Percentiles rank a stretch among this genome's conserved stretches.
phyloP scores from a whole-genome alignment of 768 basidiomycete genomes.

The Macrolepiota fuliginosa region DNA sequence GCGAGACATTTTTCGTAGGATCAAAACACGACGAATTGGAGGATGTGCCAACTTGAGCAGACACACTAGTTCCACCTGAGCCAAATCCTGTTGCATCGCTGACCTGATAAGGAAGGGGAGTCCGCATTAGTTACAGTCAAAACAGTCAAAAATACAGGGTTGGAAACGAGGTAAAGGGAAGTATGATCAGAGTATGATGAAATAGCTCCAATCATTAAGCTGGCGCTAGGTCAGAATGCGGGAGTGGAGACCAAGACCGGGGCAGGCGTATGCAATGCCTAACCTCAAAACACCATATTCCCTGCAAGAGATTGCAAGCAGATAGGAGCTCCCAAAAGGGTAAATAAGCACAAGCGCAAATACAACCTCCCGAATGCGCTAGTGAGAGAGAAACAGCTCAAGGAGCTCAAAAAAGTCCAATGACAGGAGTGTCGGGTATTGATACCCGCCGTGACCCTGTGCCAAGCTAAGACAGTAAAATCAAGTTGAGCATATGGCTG shows the following conservation, averaged over 20 bases:
- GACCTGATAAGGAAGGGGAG: constrained; percentile 22
- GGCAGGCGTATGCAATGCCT: background rate
- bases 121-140: background rate
- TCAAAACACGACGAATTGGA: constrained; percentile 62
- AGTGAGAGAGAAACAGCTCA: background rate
- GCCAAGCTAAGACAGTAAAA: background rate
- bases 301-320: too few species aligned
- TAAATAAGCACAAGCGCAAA: background rate
- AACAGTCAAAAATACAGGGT: background rate
- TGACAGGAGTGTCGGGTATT: background rate
- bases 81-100: constrained; percentile 49
- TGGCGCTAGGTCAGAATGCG: background rate
- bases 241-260: background rate
- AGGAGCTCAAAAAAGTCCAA: background rate
- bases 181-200: background rate
- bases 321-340: background rate
- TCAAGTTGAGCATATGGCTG: background rate
- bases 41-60: constrained; percentile 51
- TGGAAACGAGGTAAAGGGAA: background rate
- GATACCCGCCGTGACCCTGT: background rate
- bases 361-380: background rate
- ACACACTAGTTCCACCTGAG: constrained; percentile 71
- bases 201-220: background rate
- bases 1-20: constrained; percentile 40
- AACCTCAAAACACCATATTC: background rate